Base-by-base conservation (phyloP, 805 yeast genomes). In the Blastobotrys robertii region DNA sequence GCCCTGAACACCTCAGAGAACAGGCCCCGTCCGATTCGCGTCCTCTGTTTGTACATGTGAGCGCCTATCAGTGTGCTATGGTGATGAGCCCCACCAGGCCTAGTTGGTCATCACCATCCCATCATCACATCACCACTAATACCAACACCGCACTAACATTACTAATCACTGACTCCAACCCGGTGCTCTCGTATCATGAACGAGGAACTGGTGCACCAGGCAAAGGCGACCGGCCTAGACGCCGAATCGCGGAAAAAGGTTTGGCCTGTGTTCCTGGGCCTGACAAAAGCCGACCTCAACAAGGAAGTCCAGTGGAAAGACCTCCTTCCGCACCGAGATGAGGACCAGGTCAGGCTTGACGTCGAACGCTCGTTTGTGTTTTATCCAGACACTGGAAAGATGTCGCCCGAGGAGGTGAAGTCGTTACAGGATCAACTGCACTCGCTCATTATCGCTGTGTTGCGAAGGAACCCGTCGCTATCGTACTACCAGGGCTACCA, bases 401-500 rank as follows among this genome's bases (percentile, higher is more conserved):
- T 16, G 34, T 22, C 34, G 40, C 51, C 32, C 50, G 63, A 13
- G 62, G 67, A 47, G 44, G 58, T 36, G 51, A 53, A 38, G 41
- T 39, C 45, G n/a, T 60, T 78, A 38, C 67, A 72, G 45, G 55
- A 56, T 19, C 56, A 69, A 38, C 63, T 80, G 39, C 57, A 54
- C 16, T 58, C 58, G 4, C 48, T 80, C 10, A 71, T 85, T 3
- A 60, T 73, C 10, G 65, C 66, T 13, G 66, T 86, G 2, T 65
- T 92, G 10, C 63, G 85, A 33, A 69, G 67, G 11, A 65, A 79
- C 50, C 88, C 88, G 0, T 54, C 60, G 3, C 64, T 88, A 34
- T 68, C 76, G 45, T 90, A 90, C 60, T 90, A 87, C 59, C 98
- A 90, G 62, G 98, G 98, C 0, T 85, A 73, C 59, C 97, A 90